Evolutionary conservation across 2,329 filamentous ascomycete genomes (phyloP).

Genomic region (Calonectria fujianensis): DNA sequence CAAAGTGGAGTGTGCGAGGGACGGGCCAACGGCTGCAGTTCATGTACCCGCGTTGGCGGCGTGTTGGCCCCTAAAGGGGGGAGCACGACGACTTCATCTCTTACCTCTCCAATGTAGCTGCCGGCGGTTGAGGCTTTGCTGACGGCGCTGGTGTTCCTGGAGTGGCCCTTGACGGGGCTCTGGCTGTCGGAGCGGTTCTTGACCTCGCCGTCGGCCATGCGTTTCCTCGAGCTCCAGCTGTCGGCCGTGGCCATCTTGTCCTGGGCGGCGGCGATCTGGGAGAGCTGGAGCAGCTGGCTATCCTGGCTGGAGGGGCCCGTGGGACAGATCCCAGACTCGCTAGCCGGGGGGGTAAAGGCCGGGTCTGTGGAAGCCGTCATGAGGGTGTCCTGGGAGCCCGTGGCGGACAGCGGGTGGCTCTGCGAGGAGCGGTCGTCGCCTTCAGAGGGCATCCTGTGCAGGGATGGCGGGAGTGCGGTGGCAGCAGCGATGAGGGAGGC

Average conservation of each 20-base stretch:
- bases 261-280: constrained; percentile 73
- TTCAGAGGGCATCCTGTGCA: constrained; percentile 47
- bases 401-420: constrained; percentile 52
- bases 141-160: constrained; percentile 82
- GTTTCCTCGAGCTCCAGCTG: constrained; percentile 74
- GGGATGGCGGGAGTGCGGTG: constrained; percentile 39
- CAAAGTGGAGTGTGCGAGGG: constrained; percentile 1
- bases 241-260: constrained; percentile 67
- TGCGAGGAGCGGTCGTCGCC: constrained; percentile 53
- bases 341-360: constrained; percentile 53
- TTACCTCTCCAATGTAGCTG: constrained; percentile 86
- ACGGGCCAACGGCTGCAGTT: constrained; percentile 11
- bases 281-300: constrained; percentile 75
- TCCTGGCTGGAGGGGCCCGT: constrained; percentile 65
- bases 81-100: constrained; percentile 60
- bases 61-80: neutral
- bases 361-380: constrained; percentile 52
- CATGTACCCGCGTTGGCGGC: neutral
- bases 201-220: constrained; percentile 84
- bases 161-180: constrained; percentile 75
- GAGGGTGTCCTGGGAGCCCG: constrained; percentile 52
- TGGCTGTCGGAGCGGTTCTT: constrained; percentile 71
- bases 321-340: constrained; percentile 49
- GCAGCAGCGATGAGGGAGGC: constrained; percentile 39
- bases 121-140: constrained; percentile 75